Percentiles rank a stretch among this genome's conserved stretches.
phyloP scores from a whole-genome alignment of 257 asterid species.

The Henckelia pumila region DNA sequence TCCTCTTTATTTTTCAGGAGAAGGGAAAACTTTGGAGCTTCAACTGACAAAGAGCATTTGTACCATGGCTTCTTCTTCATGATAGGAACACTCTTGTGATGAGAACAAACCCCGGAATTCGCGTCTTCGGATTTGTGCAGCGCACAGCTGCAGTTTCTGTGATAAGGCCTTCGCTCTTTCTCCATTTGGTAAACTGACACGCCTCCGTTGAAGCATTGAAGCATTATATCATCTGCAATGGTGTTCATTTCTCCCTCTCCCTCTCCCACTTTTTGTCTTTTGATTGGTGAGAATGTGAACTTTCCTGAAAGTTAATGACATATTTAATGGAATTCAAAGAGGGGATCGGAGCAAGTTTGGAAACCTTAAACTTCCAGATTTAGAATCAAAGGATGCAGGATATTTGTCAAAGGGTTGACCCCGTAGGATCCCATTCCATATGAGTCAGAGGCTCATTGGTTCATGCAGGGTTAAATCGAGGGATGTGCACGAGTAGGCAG shows the following conservation, averaged over 20 bases:
- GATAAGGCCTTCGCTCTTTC: slow-evolving; percentile 45
- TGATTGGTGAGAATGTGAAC: not conserved
- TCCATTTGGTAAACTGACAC: slow-evolving; percentile 24
- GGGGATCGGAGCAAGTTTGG: not conserved
- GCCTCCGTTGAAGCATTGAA: slow-evolving; percentile 32
- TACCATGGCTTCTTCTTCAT: slow-evolving; percentile 29
- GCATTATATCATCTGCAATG: slow-evolving; percentile 36
- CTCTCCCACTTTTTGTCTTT: slow-evolving; percentile 4
- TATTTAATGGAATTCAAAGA: not conserved
- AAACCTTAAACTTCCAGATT: not conserved
- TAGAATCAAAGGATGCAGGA: not conserved
- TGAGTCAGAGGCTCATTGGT: no score
- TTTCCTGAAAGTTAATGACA: not conserved
- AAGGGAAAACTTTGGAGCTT: slow-evolving; percentile 16
- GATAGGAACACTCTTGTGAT: slow-evolving; percentile 17
- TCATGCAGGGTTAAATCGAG: no score
- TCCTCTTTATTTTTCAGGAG: slow-evolving; percentile 20
- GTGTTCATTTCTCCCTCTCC: slow-evolving; percentile 35
- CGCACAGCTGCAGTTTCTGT: slow-evolving; percentile 41
- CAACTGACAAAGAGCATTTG: slow-evolving; percentile 27
- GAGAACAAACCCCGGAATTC: slow-evolving; percentile 20
- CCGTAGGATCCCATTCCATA: no score
- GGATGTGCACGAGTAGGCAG: no score
- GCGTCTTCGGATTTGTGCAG: slow-evolving; percentile 28
- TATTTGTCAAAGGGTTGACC: no score